Conservation (phyloP, 768 basidiomycete genomes). For the Sarcodon sp. region DNA sequence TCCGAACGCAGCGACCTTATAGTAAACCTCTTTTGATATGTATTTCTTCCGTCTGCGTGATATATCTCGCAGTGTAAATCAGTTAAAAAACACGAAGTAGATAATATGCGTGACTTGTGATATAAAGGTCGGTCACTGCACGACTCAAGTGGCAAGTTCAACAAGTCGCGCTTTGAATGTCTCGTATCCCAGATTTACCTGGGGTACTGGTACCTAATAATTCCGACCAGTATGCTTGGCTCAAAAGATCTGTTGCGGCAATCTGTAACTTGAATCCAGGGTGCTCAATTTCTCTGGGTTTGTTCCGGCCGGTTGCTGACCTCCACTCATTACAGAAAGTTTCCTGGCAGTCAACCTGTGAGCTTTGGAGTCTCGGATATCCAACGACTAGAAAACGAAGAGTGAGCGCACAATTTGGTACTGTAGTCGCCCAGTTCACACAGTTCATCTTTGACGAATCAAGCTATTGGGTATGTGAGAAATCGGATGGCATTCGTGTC, state of each 20-base stretch:
- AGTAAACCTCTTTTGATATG: constrained; percentile 4
- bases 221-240: constrained; percentile 53
- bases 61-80: constrained; percentile 5
- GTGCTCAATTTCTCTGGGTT: constrained; percentile 28
- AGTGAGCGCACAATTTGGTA: constrained; percentile 35
- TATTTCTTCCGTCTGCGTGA: constrained; percentile 1
- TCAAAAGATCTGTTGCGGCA: constrained; percentile 46
- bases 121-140: background rate
- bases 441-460: background rate
- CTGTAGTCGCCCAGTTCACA: background rate
- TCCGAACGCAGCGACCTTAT: constrained; percentile 2
- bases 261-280: constrained; percentile 55
- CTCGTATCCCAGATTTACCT: constrained; percentile 60
- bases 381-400: constrained; percentile 64
- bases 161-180: constrained; percentile 19
- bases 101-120: background rate
- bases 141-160: background rate
- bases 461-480: constrained; percentile 99
- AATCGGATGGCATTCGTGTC: constrained; percentile 91
- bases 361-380: constrained; percentile 70
- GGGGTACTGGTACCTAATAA: constrained; percentile 39
- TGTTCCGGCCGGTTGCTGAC: background rate
- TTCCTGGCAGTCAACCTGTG: constrained; percentile 94
- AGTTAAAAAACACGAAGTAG: constrained; percentile 1
- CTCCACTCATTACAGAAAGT: constrained; percentile 30